Evolutionary conservation across 495 filamentous ascomycete genomes (phyloP), one percentile per base, ranked within the genome.

Genomic region (Aspergillus panamensis): DNA sequence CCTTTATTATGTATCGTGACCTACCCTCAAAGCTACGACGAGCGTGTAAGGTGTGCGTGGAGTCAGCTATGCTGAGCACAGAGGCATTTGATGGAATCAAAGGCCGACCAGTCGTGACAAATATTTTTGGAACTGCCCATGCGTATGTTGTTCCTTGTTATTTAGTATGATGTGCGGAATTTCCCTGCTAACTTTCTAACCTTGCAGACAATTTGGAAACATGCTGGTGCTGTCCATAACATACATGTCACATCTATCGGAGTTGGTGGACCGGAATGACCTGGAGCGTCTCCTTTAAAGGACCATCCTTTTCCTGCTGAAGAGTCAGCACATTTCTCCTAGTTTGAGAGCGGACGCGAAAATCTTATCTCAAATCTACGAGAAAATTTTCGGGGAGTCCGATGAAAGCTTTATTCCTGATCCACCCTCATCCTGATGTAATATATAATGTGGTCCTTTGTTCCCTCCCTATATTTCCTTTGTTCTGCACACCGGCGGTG

Each of bases 191-290:
- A 62, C 55, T 1, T 52, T 31, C 17, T 20, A n/a, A n/a, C n/a
- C n/a, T n/a, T 40, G 37, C 57, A 96, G 92, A 9, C 94, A 97
- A 92, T 98, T 96, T 72, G 94, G 94, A 50, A 98, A 97, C 67
- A 85, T 97, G 66, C 76, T 97, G 43, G 89, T 92, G 6, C 83
- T 98, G 2, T 84, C 90, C 19, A 91, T 92, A 1, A 88, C 86
- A 5, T 93, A 84, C 69, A 69, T 81, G 85, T 73, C 82, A 55
- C 48, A 77, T 32, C 80, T 91, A 1, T 66, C 63, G 3, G 64
- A 71, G 8, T 76, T 81, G 17, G 77, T 93, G 44, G 65, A 79
- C 8, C 66, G 66, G 48, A 65, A 78, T 0, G 65, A 66, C 3
- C 74, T 95, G 3, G 76, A 74, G 3, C 58, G 66, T 4, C 72